phyloP scores from a whole-genome alignment of 2,329 filamentous ascomycete genomes.

The Calonectria henricotiae region DNA sequence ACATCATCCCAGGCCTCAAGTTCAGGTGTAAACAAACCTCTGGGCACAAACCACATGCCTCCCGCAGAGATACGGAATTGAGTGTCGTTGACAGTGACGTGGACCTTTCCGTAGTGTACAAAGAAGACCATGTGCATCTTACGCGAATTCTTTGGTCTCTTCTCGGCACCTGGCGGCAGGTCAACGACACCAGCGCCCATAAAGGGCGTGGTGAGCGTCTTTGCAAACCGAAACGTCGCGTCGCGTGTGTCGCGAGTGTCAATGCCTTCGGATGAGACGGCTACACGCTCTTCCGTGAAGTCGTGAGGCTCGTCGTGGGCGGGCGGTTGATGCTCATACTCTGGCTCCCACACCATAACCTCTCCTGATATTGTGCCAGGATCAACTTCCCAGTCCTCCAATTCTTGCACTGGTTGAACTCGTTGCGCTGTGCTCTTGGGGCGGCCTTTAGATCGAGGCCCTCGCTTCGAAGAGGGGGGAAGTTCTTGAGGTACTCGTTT shows the following conservation, averaged over 20 bases:
- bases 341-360: slow-evolving; percentile 76
- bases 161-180: slow-evolving; percentile 85
- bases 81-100: slow-evolving; percentile 83
- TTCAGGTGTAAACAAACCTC: slow-evolving; percentile 73
- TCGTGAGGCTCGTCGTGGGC: slow-evolving; percentile 71
- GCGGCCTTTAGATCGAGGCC: slow-evolving; percentile 53
- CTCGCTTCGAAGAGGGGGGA: slow-evolving; percentile 47
- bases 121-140: slow-evolving; percentile 99
- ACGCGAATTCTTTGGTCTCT: slow-evolving; percentile 91
- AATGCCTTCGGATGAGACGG: slow-evolving; percentile 71
- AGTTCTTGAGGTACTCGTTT: slow-evolving; percentile 79
- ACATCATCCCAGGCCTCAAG: neutral
- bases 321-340: slow-evolving; percentile 70
- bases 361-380: slow-evolving; percentile 76
- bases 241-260: slow-evolving; percentile 73
- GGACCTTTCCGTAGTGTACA: slow-evolving; percentile 86
- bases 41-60: slow-evolving; percentile 93
- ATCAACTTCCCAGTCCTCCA: slow-evolving; percentile 82
- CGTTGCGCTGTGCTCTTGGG: slow-evolving; percentile 54
- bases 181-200: slow-evolving; percentile 94
- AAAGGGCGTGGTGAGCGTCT: slow-evolving; percentile 87
- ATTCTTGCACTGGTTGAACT: slow-evolving; percentile 68
- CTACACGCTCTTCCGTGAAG: slow-evolving; percentile 71
- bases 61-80: slow-evolving; percentile 89
- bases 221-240: slow-evolving; percentile 89